Conservation (phyloP, 2,329 filamentous ascomycete species). For the Aspergillus amoenus region DNA sequence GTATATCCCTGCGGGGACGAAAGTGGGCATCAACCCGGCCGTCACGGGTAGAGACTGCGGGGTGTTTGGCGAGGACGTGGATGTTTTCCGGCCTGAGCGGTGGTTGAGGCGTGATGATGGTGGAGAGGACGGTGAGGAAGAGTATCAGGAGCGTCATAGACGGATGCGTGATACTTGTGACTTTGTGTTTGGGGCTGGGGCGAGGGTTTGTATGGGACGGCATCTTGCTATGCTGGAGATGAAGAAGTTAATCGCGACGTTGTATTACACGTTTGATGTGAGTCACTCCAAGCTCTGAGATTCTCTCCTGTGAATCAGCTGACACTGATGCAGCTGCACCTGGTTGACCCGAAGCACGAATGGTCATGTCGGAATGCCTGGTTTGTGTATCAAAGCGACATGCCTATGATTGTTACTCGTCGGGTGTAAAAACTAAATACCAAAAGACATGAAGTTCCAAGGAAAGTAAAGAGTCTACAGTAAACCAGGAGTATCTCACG, state of each 20-base stretch:
- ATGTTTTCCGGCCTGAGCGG: slow-evolving; percentile 49
- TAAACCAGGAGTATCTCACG: not conserved
- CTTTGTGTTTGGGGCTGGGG: slow-evolving; percentile 53
- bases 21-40: slow-evolving; percentile 37
- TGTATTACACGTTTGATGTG: slow-evolving; percentile 27
- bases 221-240: slow-evolving; percentile 58
- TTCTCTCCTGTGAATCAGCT: no score
- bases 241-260: slow-evolving; percentile 58
- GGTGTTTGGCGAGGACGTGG: slow-evolving; percentile 48
- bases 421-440: not conserved
- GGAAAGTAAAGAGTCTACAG: not conserved
- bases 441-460: not conserved
- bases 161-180: slow-evolving; percentile 40
- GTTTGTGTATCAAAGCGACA: slow-evolving; percentile 12
- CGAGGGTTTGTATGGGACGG: slow-evolving; percentile 56
- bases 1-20: slow-evolving; percentile 36
- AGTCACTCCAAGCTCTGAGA: not conserved
- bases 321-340: slow-evolving; percentile 1
- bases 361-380: slow-evolving; percentile 10
- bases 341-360: slow-evolving; percentile 10
- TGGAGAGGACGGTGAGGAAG: slow-evolving; percentile 26
- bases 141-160: slow-evolving; percentile 34
- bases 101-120: slow-evolving; percentile 43
- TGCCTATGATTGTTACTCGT: slow-evolving; percentile 11
- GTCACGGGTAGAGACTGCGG: slow-evolving; percentile 39